Conservation (phyloP, 768 basidiomycete genomes). For the Boletus subcaerulescens region DNA sequence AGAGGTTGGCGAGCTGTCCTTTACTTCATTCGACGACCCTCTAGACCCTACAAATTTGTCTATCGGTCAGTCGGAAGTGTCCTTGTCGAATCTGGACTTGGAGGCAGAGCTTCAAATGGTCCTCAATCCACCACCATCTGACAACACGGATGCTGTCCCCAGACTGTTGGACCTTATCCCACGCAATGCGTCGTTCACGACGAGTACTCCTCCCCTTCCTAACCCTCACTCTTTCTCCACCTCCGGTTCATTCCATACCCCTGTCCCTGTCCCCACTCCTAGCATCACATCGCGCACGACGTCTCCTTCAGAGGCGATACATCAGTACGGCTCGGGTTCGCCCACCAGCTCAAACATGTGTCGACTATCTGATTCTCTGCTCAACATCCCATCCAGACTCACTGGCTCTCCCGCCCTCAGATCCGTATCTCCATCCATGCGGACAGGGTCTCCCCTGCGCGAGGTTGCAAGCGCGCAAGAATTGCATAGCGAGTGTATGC, state of each 20-base stretch:
- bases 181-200: slow-evolving; percentile 19
- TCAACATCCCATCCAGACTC: slow-evolving; percentile 13
- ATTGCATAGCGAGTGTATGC: slow-evolving; percentile 17
- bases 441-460: slow-evolving; percentile 29
- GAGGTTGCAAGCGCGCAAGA: slow-evolving; percentile 23
- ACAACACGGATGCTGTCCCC: slow-evolving; percentile 10
- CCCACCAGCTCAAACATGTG: slow-evolving; percentile 15
- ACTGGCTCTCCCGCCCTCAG: slow-evolving; percentile 19
- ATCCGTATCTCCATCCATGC: slow-evolving; percentile 20
- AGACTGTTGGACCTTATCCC: slow-evolving; percentile 28
- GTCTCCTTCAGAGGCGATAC: slow-evolving; percentile 8
- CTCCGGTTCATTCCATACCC: slow-evolving; percentile 13
- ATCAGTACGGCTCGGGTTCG: slow-evolving; percentile 19
- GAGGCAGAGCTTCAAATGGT: slow-evolving; percentile 30
- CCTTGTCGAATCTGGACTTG: slow-evolving; percentile 31
- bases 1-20: slow-evolving; percentile 24
- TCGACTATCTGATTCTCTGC: slow-evolving; percentile 24
- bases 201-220: slow-evolving; percentile 28
- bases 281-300: background rate
- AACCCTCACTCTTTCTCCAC: slow-evolving; percentile 20
- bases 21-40: slow-evolving; percentile 30
- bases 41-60: slow-evolving; percentile 32
- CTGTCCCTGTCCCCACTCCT: background rate
- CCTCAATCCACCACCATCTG: slow-evolving; percentile 10
- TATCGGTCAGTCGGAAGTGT: slow-evolving; percentile 38